Base-by-base conservation (phyloP, 2,329 filamentous ascomycete genomes). In the Xylaria hypoxylon region DNA sequence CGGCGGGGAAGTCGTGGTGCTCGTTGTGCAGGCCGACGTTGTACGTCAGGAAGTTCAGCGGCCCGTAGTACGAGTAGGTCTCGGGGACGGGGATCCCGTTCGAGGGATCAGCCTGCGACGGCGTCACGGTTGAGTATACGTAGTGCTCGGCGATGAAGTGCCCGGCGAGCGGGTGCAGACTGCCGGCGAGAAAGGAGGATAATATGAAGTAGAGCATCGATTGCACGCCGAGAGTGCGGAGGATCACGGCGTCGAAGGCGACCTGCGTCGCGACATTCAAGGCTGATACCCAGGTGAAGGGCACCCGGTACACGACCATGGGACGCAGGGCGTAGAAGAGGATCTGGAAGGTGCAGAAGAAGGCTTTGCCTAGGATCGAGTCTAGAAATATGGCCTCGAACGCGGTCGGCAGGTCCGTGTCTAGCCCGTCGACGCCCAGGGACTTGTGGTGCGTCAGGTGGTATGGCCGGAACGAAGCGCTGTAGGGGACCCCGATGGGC, bases 91-190 rank as follows among this genome's bases (percentile, higher is more conserved):
- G 85, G 47, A 92, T 82, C 45, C 82, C 80, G 73, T 89, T 90
- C 26, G 84, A 80, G 1, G 89, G 87, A 70, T 90, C 80, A 59
- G 78, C 80, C 64, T 87, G 85, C 10, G 83, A 81, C 19, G 85
- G 83, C 15, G 83, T 83, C 73, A 87, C 82, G 58, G 87, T 89
- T 73, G 89, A 85, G 77, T 93, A 94, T 71, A 95, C 91, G 81
- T 95, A 95, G 81, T 99, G 96, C 83, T 99, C 96, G 64, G 96
- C 94, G 80, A 99, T 99, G 84, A 99, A 99, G 82, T 99, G 96
- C 50, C 93, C 96, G 0, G 96, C 96, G 65, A 95, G 93, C 3
- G 96, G 96, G 81, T 99, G 96, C 35, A 99, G 86, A 52, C 91
- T 95, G 40, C 96, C 96, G 1, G 96, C 96, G 2, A 99, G 87